These are phyloP conservation scores for Vitis hybrid DNA, from an alignment of 177 flowering plant genomes.

Conservation along the genomic window DNA sequence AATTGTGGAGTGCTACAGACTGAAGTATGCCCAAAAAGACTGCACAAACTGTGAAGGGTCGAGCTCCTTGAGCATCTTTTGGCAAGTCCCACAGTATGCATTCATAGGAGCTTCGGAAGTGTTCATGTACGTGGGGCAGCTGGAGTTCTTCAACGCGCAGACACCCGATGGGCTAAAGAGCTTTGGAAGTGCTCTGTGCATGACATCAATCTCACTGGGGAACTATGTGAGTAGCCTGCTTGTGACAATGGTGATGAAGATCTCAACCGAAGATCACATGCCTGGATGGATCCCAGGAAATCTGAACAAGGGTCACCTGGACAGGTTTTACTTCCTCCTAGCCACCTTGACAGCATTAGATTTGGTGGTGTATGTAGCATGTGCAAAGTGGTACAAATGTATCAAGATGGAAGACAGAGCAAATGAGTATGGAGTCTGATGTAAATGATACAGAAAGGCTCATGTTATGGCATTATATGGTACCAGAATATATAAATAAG, in stretches of 20 bases:
- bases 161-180: slow-evolving; percentile 77
- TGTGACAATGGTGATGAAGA: slow-evolving; percentile 60
- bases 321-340: slow-evolving; percentile 66
- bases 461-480: too few species aligned
- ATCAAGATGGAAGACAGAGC: slow-evolving; percentile 48
- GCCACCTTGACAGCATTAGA: slow-evolving; percentile 55
- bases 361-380: slow-evolving; percentile 42
- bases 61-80: slow-evolving; percentile 67
- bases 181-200: slow-evolving; percentile 77
- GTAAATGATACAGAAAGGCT: too few species aligned
- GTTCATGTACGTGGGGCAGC: slow-evolving; percentile 76
- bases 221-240: slow-evolving; percentile 72
- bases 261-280: slow-evolving; percentile 46
- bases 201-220: slow-evolving; percentile 78
- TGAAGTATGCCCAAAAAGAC: slow-evolving; percentile 40
- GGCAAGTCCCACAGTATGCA: slow-evolving; percentile 78
- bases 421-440: slow-evolving; percentile 5
- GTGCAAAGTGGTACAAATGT: slow-evolving; percentile 64
- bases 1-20: slow-evolving; percentile 54
- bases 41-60: slow-evolving; percentile 52
- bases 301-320: slow-evolving; percentile 71
- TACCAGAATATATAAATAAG: slow-evolving; percentile 14
- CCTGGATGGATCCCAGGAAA: slow-evolving; percentile 83
- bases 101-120: slow-evolving; percentile 79
- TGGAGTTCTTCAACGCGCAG: slow-evolving; percentile 77